A percentile compares a stretch with the other conserved stretches of the same genome.
Evolutionary conservation across 2,329 filamentous ascomycete genomes (phyloP).

Genomic region (Sphaerostilbella broomeana): DNA sequence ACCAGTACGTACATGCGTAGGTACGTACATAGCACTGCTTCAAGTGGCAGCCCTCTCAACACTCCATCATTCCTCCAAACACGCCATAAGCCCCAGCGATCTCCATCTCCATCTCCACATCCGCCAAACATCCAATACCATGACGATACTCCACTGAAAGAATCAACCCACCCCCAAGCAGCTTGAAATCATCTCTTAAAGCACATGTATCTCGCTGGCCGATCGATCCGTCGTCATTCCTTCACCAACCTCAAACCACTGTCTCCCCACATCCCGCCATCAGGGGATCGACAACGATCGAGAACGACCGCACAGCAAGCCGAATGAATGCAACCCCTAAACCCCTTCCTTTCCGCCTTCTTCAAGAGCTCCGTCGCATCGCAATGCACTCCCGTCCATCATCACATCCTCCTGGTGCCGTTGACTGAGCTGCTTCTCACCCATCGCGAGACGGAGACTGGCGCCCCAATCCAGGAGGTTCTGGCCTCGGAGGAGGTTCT

Average conservation of each 20-base stretch:
- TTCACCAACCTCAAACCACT: background rate
- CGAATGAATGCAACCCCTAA: conserved; percentile 85
- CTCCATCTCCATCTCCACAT: background rate
- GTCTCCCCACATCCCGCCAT: conserved; percentile 14
- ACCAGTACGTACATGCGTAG: background rate
- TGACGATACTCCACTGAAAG: background rate
- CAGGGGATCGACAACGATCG: conserved; percentile 22
- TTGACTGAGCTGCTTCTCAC: conserved; percentile 87
- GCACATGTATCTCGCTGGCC: conserved; percentile 15
- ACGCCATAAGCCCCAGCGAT: too few species aligned
- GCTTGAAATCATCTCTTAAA: background rate
- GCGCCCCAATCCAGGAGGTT: conserved; percentile 68
- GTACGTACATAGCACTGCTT: background rate
- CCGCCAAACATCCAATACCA: background rate
- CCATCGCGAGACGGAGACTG: conserved; percentile 80
- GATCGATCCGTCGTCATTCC: conserved; percentile 9
- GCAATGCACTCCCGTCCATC: conserved; percentile 86
- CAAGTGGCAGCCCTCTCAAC: background rate
- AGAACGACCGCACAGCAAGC: conserved; percentile 23
- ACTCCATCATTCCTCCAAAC: background rate
- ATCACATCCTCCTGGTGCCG: conserved; percentile 90
- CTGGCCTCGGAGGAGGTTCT: conserved; percentile 90
- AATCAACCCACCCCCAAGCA: background rate
- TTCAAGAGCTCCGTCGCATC: conserved; percentile 89
- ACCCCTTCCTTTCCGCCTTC: conserved; percentile 97